Evolutionary conservation across 1,139 yeast genomes (phyloP), one percentile per base, ranked within the genome.

Genomic region (Hemisphaericaspora subhashii): DNA sequence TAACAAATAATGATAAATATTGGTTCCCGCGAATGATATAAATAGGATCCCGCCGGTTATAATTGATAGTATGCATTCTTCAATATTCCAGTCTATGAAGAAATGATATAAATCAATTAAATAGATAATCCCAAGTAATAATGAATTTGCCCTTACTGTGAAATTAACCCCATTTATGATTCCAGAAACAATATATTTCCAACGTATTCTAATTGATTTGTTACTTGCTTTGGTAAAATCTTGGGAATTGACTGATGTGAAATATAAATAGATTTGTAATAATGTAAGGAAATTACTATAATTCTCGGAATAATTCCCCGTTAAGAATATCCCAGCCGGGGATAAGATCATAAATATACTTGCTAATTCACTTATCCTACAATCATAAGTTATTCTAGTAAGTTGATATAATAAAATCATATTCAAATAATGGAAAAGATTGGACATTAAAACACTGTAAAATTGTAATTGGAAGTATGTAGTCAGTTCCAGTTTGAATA

Each of bases 271-370:
- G 33, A 89, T 55, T 0, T 86, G 90, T 0, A 62, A n/a, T 39
- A 85, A 78, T 25, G 86, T 68, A 32, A 83, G 56, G n/a, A 83
- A 62, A 25, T 87, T 83, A 38, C 89, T 82, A 14, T 78, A 53
- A 28, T 89, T 78, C 60, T 92, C 98, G 0, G 94, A 74, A 60
- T 90, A 92, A 2, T 88, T 81, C 0, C 82, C 76, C 0, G 85
- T 72, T 37, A 88, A 66, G 52, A 89, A 92, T 3, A 88, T 74
- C 0, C 96, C 96, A 1, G 89, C 92, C 3, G 96, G 92, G 13
- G 86, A 79, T 12, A 84, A 45, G 1, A 82, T 60, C 51, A 75
- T 83, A 14, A 83, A 54, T 4, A 77, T 44, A 3, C 84, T 65
- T 5, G 75, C 39, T 45, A 58, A 51, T 44, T 56, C 51, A 16